Percentiles rank a stretch among this genome's conserved stretches.
Evolutionary conservation across 78 protist genomes (phyloP).

Genomic region (Dictyostelium firmibasis): DNA sequence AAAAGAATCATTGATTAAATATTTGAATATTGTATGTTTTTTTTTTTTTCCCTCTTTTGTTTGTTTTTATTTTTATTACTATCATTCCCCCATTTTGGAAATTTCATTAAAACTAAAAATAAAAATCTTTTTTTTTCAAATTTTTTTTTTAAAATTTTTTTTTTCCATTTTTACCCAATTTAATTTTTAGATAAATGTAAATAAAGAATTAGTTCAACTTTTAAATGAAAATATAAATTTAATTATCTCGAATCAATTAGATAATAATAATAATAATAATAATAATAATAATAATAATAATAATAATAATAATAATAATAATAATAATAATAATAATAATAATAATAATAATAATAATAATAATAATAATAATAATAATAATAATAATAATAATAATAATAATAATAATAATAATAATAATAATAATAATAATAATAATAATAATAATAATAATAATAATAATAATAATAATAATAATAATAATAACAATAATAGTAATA

Average conservation of each 20-base stretch:
- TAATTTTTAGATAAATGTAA: background rate
- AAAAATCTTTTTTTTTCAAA: too few species aligned
- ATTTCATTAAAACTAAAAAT: background rate
- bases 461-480: background rate
- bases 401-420: background rate
- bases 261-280: background rate
- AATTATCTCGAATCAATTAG: background rate
- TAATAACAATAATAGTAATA: background rate
- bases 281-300: background rate
- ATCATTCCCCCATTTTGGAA: too few species aligned
- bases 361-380: background rate
- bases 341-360: background rate
- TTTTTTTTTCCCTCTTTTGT: background rate
- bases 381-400: background rate
- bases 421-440: background rate
- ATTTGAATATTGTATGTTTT: background rate
- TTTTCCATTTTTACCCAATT: background rate
- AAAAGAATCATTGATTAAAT: background rate
- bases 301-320: background rate
- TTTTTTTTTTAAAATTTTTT: too few species aligned
- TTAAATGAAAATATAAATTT: conserved; percentile 24
- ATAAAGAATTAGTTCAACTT: background rate
- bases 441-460: background rate
- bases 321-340: background rate
- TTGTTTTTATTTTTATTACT: too few species aligned